Conservation (phyloP, 164 flowering plant genomes). For the Stephania japonica region DNA sequence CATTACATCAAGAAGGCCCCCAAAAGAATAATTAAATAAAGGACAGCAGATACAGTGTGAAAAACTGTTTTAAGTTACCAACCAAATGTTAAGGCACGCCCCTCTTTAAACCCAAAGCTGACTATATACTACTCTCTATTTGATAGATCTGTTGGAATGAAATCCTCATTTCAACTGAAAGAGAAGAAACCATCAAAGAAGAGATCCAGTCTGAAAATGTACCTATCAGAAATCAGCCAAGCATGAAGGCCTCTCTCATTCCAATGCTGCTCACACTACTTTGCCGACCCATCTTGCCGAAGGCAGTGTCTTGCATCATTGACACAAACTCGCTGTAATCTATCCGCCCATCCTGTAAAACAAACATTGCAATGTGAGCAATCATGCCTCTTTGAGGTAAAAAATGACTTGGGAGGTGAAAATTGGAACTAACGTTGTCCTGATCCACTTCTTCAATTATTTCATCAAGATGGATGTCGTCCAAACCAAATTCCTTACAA, state of each 20-base stretch:
- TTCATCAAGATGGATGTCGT: constrained; percentile 46
- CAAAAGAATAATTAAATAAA: background rate
- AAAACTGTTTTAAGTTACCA: background rate
- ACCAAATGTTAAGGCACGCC: constrained; percentile 18
- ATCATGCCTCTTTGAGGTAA: background rate
- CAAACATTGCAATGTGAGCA: background rate
- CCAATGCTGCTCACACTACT: constrained; percentile 15
- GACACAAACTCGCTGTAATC: constrained; percentile 73
- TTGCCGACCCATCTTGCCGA: constrained; percentile 24
- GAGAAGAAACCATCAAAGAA: background rate
- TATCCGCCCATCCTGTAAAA: constrained; percentile 66
- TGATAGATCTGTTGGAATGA: constrained; percentile 21
- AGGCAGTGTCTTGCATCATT: constrained; percentile 63
- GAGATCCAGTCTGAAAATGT: background rate
- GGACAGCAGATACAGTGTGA: background rate
- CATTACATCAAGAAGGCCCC: background rate
- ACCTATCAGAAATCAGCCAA: background rate
- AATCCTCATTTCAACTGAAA: constrained; percentile 22
- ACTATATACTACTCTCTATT: background rate
- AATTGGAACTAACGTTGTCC: constrained; percentile 42
- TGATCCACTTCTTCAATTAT: constrained; percentile 65
- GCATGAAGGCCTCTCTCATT: constrained; percentile 17
- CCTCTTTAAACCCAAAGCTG: constrained; percentile 16
- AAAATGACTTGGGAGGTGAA: background rate
- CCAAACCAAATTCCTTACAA: constrained; percentile 55